phyloP scores from a whole-genome alignment of 345 rosid species.

The Camelina hispida region DNA sequence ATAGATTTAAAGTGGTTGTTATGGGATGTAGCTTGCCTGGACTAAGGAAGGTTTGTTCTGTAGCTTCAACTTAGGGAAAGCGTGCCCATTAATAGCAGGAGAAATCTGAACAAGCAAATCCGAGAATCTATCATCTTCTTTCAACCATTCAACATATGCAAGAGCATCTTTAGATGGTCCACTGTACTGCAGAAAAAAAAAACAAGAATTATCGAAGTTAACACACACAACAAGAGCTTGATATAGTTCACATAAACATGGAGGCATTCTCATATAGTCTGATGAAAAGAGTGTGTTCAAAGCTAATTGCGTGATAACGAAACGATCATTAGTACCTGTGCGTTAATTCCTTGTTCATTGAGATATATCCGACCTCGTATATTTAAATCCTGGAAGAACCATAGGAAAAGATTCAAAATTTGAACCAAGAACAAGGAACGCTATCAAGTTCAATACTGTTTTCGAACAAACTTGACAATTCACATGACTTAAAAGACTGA shows the following conservation, averaged over 20 bases:
- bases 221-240: conserved; percentile 15
- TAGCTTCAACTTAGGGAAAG: conserved; percentile 85
- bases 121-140: conserved; percentile 66
- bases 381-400: conserved; percentile 56
- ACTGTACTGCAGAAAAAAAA: conserved; percentile 75
- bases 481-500: conserved; percentile 29
- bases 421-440: conserved; percentile 9
- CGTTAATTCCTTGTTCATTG: conserved; percentile 92
- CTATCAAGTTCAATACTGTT: background rate
- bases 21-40: conserved; percentile 59
- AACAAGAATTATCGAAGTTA: conserved; percentile 22
- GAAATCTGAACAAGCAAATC: conserved; percentile 83
- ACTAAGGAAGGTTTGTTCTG: conserved; percentile 89
- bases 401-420: conserved; percentile 1
- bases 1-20: background rate
- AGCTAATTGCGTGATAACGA: conserved; percentile 7
- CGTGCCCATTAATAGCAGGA: conserved; percentile 77
- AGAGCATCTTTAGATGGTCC: conserved; percentile 82
- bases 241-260: background rate
- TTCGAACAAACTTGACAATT: background rate
- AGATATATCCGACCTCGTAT: conserved; percentile 81
- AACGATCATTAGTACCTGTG: conserved; percentile 64
- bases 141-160: conserved; percentile 83
- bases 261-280: background rate
- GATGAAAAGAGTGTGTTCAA: background rate